Base-by-base conservation (phyloP, 371 early-diverging fungal genomes). In the Mucor irregularis region DNA sequence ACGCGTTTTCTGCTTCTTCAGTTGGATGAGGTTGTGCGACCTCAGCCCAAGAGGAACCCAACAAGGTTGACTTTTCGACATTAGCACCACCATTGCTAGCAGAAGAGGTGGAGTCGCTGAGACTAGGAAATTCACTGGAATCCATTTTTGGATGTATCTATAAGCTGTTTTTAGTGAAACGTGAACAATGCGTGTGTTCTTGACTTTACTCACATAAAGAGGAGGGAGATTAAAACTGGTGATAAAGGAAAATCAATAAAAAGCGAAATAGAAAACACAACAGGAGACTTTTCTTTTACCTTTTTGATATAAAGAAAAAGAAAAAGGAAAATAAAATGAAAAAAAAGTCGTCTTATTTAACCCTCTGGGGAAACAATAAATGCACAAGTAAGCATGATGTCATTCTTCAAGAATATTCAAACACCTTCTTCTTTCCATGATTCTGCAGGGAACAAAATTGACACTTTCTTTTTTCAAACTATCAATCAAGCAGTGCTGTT, bases 41-140 rank as follows among this genome's bases (percentile, higher is more conserved):
- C 19, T 69, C 55, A 5, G 69, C 69, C 69, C 69, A 69, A 13
- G 69, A 69, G 21, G 69, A 52, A 9, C 58, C 53, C 8, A 69
- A 17, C 2, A 17, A 39, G 21, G 46, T 33, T 0, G 51, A 33
- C n/a, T 58, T 49, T 13, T 61, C 48, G 10, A 33, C 8, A 8
- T 49, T 31, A 10, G 21, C 16, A n/a, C n/a, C n/a, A 13, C 13
- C 33, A 17, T 30, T 9, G 8, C 33, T 49, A 6, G 31, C 22
- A 8, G 43, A 35, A 44, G 26, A 25, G 6, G 29, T 42, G 5
- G 64, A 49, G 26, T 66, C 67, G 29, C 33, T 31, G 37, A 66
- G 61, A 11, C 33, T 66, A 42, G 67, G 67, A 22, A 66, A 66
- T 31, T 66, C 62, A 11, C 37, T 47, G 33, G 39, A 14, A 43